These are phyloP conservation scores for Marchantia polymorpha DNA, from an alignment of 225 moss, liverwort and hornwort genomes.

Conservation along the genomic window DNA sequence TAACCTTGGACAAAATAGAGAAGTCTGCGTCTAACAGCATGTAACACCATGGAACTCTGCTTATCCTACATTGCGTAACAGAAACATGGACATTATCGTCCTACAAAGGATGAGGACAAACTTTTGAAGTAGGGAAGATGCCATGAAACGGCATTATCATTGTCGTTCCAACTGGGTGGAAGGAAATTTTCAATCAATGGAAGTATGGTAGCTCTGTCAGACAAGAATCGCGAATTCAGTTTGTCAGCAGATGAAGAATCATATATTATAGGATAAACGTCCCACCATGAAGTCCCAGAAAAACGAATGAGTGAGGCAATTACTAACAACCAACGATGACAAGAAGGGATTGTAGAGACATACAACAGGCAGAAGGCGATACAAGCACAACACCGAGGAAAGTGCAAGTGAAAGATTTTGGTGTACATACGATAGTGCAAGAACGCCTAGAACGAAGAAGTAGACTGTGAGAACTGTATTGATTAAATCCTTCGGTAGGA, in stretches of 20 bases:
- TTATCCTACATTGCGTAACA: neutral
- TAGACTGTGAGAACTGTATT: conserved; percentile 97
- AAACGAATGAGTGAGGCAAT: neutral
- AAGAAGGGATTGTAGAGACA: neutral
- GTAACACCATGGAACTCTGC: neutral
- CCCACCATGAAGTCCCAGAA: neutral
- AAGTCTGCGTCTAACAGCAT: neutral
- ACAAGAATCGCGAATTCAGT: neutral
- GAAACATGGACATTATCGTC: neutral
- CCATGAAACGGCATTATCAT: conserved; percentile 41
- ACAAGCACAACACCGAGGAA: neutral
- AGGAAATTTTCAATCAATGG: conserved; percentile 77
- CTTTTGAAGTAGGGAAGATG: conserved; percentile 83
- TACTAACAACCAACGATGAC: neutral
- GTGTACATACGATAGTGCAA: conserved; percentile 90
- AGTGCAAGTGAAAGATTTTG: neutral
- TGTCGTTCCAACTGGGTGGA: conserved; percentile 77
- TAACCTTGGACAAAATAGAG: neutral
- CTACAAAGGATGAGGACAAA: conserved; percentile 34
- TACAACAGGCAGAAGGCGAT: neutral
- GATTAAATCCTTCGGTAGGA: conserved; percentile 98
- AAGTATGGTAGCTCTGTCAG: conserved; percentile 86
- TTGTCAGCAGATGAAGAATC: neutral
- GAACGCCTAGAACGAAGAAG: conserved; percentile 96
- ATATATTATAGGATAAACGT: too few species aligned